These are phyloP conservation scores for Leccinum cinnamomeum DNA, from an alignment of 1,284 basidiomycete genomes.

Conservation along the genomic window DNA sequence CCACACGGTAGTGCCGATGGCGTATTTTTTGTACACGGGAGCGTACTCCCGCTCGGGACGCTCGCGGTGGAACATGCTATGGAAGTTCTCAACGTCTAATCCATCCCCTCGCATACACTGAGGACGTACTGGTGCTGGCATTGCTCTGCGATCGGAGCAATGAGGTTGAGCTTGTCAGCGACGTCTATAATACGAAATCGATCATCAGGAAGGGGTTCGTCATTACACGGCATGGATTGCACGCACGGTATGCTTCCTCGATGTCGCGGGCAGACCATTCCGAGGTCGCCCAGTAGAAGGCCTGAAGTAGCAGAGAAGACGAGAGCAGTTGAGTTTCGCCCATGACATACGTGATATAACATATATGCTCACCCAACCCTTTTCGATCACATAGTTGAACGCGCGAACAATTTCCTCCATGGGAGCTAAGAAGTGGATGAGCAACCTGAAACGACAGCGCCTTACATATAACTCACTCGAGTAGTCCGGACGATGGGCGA, in stretches of 20 bases:
- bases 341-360: not conserved
- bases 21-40: constrained; percentile 41
- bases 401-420: constrained; percentile 52
- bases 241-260: constrained; percentile 49
- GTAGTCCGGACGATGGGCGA: constrained; percentile 57
- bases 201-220: not conserved
- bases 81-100: constrained; percentile 1
- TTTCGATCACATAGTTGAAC: constrained; percentile 45
- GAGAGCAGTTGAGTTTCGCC: not conserved
- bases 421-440: constrained; percentile 26
- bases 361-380: constrained; percentile 36
- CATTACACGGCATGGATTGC: not conserved
- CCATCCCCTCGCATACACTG: not conserved
- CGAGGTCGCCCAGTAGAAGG: constrained; percentile 54
- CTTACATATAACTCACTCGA: constrained; percentile 34
- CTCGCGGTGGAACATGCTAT: constrained; percentile 48
- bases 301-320: constrained; percentile 23
- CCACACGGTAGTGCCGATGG: constrained; percentile 54
- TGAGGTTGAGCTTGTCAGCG: constrained; percentile 55
- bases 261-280: constrained; percentile 61
- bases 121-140: constrained; percentile 47
- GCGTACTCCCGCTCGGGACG: constrained; percentile 62
- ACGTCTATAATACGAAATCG: constrained; percentile 36
- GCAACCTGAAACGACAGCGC: not conserved
- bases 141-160: constrained; percentile 63